Base-by-base conservation (phyloP, 202 grass and related monocot species). In the Alloteropsis angusta region DNA sequence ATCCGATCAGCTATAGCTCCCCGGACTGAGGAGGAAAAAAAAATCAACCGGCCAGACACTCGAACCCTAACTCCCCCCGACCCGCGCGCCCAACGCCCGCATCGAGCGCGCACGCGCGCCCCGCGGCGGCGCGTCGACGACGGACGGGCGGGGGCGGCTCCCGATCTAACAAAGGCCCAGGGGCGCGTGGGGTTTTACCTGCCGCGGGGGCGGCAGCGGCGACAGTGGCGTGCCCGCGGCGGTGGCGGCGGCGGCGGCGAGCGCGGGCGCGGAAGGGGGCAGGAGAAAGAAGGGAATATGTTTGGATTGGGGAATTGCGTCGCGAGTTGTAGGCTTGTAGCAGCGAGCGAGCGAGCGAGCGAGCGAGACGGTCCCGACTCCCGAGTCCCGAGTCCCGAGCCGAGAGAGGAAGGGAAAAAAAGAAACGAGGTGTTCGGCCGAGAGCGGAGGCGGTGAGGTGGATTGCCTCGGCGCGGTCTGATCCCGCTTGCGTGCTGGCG, bases 291-390 rank as follows among this genome's bases (percentile, higher is more conserved):
- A 68, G 74, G 53, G 83, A 83, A 75, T 75, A 65, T 19, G 54
- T 79, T 26, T 58, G 62, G 75, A 80, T 78, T 81, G 85, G 73
- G 88, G 82, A 88, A 88, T 87, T 77, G 85, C 73, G 73, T 87
- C 72, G 85, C 73, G 73, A 87, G 48, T 65, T 45, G 77, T 43
- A 77, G n/a, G n/a, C n/a, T n/a, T n/a, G n/a, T 49, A 73, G 52
- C n/a, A 18, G 65, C 39, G 38, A 68, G 82, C 68, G 48, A 25
- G 49, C 45, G 60, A 25, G 37, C 1, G 7, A 41, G 5, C 28
- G 28, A 30, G 28, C 28, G 28, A 30, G 28, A 30, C 28, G 28
- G 28, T 30, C 28, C 28, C 28, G 28, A 30, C 28, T 30, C 28
- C 28, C 28, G 28, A 30, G 18, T 30, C 28, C 28, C 28, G 28